phyloP scores from a whole-genome alignment of 139 green algal genomes.

The Chlamydomonas eustigma region DNA sequence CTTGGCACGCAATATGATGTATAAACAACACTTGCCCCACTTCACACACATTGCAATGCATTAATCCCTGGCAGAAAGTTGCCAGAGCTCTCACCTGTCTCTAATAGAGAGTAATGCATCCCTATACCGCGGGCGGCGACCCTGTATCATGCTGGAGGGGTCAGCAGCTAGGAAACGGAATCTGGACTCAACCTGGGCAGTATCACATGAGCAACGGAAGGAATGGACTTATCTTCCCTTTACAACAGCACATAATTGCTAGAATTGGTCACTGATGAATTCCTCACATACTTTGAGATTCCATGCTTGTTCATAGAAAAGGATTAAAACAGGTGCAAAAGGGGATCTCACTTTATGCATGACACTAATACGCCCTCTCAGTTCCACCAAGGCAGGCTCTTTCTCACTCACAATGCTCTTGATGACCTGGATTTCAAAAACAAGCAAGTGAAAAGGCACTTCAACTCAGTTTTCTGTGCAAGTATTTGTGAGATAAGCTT shows the following conservation, averaged over 20 bases:
- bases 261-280: no score
- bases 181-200: slow-evolving; percentile 52
- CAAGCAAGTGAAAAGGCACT: no score
- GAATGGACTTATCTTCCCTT: no score
- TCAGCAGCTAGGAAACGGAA: slow-evolving; percentile 80
- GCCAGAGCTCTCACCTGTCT: slow-evolving; percentile 44
- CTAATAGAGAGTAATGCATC: slow-evolving; percentile 63
- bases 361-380: slow-evolving; percentile 33
- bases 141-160: slow-evolving; percentile 48
- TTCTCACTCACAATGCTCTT: slow-evolving; percentile 44
- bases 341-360: slow-evolving; percentile 33
- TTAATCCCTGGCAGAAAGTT: slow-evolving; percentile 17
- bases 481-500: no score
- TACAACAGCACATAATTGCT: no score
- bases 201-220: background rate
- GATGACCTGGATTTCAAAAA: no score
- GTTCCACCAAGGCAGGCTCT: slow-evolving; percentile 33
- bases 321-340: background rate
- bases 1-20: no score
- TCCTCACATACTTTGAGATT: no score
- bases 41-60: no score
- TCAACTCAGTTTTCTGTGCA: no score
- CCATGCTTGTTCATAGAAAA: no score
- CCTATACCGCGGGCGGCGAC: slow-evolving; percentile 61
- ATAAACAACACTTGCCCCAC: no score